Base-by-base conservation (phyloP, 2,329 filamentous ascomycete genomes). In the Gyromitra esculenta region DNA sequence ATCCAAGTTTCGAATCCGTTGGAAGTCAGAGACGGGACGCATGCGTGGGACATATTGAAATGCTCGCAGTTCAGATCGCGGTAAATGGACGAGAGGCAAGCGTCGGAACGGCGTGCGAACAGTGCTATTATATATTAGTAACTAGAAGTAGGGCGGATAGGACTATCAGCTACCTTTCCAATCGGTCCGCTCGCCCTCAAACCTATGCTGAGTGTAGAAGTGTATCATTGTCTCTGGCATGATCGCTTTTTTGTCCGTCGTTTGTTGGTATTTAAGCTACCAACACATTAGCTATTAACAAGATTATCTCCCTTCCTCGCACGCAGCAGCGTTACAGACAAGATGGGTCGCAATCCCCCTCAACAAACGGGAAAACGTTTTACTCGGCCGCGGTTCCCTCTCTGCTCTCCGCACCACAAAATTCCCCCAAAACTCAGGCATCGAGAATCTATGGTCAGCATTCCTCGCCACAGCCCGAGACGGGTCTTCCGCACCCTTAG, bases 1-100 rank as follows among this genome's bases (percentile, higher is more conserved):
- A 81, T 80, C 79, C 78, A 81, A 52, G 69, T 77, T 71, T 79
- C 79, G 43, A 81, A 80, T 9, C 80, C 80, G 43, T 57, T 64
- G 1, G 77, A 73, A 4, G 80, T 81, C n/a, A 81, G 64, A 48
- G 74, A 73, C 5, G 79, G 78, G 13, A 79, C 74, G 63, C 15
- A 52, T 45, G 15, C 78, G n/a, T 60, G 71, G n/a, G 74, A 77
- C 31, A 80, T 74, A 35, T 79, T 60, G 68, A 78, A 75, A 62
- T 80, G 79, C 18, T 80, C 76, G 52, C 78, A 78, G 45, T 79
- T 78, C 31, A 80, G 78, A 7, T 64, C 74, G 45, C 74, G 66
- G 39, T 79, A 79, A 5, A 79, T 64, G 25, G 72, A 74, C n/a
- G 79, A 80, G 3, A 80, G 57, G 1, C 63, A 62, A 39, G 74